Evolutionary conservation across 345 rosid species (phyloP), one percentile per base, ranked within the genome.

Genomic region (Citrus hindsii): DNA sequence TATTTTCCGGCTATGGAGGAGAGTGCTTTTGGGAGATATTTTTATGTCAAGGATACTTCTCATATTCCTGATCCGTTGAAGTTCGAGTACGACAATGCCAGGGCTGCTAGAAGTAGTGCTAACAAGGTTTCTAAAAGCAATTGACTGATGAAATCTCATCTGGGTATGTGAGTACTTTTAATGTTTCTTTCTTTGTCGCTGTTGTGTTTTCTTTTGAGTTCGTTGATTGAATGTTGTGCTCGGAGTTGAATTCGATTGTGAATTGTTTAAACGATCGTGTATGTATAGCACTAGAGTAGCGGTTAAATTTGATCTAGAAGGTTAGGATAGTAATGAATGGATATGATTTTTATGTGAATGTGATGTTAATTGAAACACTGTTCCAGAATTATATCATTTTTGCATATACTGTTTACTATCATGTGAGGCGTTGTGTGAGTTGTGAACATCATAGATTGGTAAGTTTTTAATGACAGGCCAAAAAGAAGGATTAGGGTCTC

Each of bases 61-160:
- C 98, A 96, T 84, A 90, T 96, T 74, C 84, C 81, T 40, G 85
- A 96, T 79, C 94, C 92, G 71, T 88, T 94, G 87, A 88, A 92
- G 86, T 94, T 96, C 78, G 99, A 96, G 85, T 96, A 94, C 67
- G 97, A 96, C 62, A 94, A 94, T 82, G 98, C 98, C 1, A 89
- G 98, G 46, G 93, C 91, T 77, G 95, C 93, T 70, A 85, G 97
- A 84, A 92, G 83, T 55, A 77, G 8, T 51, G 6, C 5, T 51
- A 4, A 62, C 69, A 10, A 82, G 86, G 83, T 79, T 33, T 64
- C 80, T 67, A 96, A 96, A 77, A 75, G 79, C 70, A 82, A 83
- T 73, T 95, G 90, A 92, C 83, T 40, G 64, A 51, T 71, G 69
- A 16, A 74, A 58, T 32, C 14, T 59, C 75, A 8, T 73, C 77